phyloP scores from a whole-genome alignment of 208 protist species.

The Sergeia podlipaevii region DNA sequence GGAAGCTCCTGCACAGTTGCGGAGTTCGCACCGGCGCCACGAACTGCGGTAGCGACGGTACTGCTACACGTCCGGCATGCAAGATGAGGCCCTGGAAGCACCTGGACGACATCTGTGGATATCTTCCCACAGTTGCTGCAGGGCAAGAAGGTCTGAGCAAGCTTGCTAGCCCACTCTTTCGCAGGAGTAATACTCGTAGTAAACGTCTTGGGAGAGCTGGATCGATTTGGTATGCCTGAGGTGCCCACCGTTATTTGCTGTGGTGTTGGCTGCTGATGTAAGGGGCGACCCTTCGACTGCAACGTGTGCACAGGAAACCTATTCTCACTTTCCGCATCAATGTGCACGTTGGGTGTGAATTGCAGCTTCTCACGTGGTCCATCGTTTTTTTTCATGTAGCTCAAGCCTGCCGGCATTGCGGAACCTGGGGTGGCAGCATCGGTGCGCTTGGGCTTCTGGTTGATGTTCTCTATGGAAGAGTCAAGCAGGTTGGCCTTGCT shows the following conservation, averaged over 20 bases:
- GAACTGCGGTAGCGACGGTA: too few relatives aligned
- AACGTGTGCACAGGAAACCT: neutral
- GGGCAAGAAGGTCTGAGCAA: slow-evolving; percentile 36
- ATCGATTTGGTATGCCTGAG: too few relatives aligned
- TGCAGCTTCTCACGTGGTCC: too few relatives aligned
- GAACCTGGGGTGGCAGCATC: too few relatives aligned
- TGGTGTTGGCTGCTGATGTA: slow-evolving; percentile 9
- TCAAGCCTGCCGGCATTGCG: neutral
- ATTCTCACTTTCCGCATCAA: neutral
- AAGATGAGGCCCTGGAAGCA: slow-evolving; percentile 28
- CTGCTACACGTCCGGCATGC: slow-evolving; percentile 58
- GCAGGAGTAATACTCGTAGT: slow-evolving; percentile 3
- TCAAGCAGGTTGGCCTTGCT: slow-evolving; percentile 4
- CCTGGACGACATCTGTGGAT: slow-evolving; percentile 44
- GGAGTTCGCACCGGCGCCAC: too few relatives aligned
- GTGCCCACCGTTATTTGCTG: too few relatives aligned
- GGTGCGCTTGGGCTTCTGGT: too few relatives aligned
- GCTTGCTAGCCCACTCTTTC: slow-evolving; percentile 16
- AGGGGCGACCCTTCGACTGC: neutral
- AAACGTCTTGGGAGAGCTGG: too few relatives aligned
- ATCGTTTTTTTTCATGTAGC: neutral
- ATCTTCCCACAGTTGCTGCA: slow-evolving; percentile 50
- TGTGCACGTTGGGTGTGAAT: slow-evolving; percentile 1
- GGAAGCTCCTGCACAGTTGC: too few relatives aligned
- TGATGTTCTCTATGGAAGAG: too few relatives aligned